Evolutionary conservation across 176 grass and related monocot genomes (phyloP).

Genomic region (Bromus sterilis): DNA sequence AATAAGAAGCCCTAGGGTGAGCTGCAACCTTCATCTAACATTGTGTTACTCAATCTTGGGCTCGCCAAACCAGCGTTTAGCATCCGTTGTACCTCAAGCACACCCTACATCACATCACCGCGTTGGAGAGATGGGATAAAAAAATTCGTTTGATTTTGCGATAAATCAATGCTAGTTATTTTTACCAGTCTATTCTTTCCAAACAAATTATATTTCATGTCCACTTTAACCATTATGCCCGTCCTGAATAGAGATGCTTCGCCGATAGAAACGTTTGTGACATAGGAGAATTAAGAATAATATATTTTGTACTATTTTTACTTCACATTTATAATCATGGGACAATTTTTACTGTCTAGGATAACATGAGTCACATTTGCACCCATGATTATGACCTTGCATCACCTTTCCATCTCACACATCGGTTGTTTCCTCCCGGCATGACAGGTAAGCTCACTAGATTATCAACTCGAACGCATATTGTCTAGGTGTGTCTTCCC

Average conservation of each 20-base stretch:
- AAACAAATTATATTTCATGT: neutral
- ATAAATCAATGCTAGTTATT: neutral
- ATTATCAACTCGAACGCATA: no score
- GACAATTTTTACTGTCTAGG: neutral
- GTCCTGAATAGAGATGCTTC: constrained; percentile 9
- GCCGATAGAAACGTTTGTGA: neutral
- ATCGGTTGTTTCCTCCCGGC: no score
- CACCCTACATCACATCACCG: neutral
- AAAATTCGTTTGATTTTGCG: neutral
- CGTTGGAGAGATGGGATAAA: constrained; percentile 2
- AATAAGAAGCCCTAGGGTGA: no score
- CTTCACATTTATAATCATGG: neutral
- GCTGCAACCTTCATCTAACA: no score
- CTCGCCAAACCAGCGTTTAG: no score
- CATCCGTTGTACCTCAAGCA: no score
- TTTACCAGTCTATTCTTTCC: neutral
- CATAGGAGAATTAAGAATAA: neutral
- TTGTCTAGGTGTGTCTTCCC: no score
- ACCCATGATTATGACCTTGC: neutral
- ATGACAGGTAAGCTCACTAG: no score
- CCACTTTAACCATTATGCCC: neutral
- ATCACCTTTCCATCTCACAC: no score
- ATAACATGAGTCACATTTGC: no score
- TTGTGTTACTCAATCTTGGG: no score
- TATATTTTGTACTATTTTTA: neutral